These are phyloP conservation scores for Guadua angustifolia DNA, from an alignment of 176 grass and related monocot genomes.

Conservation along the genomic window DNA sequence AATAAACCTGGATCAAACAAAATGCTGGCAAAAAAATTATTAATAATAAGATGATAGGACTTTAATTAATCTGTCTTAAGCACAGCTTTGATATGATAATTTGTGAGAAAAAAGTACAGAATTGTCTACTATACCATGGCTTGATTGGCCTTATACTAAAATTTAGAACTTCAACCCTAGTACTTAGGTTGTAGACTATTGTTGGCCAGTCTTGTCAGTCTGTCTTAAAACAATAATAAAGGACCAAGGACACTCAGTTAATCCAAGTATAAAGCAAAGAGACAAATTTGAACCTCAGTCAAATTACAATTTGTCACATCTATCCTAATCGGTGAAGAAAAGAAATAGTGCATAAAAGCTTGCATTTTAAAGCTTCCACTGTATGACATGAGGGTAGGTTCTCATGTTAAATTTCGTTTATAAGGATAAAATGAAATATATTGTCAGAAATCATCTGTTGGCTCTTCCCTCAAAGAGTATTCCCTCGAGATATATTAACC, in stretches of 20 bases:
- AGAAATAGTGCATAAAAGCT: background rate
- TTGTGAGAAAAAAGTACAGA: no score
- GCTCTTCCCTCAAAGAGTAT: no score
- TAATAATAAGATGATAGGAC: constrained; percentile 7
- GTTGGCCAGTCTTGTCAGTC: no score
- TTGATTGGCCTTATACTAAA: constrained; percentile 21
- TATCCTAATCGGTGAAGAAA: background rate
- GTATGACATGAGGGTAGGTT: background rate
- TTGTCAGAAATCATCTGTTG: background rate
- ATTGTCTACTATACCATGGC: background rate
- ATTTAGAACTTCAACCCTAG: constrained; percentile 14
- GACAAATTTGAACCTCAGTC: background rate
- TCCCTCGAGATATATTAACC: background rate
- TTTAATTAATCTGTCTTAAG: background rate
- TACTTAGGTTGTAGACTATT: background rate
- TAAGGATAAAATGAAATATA: background rate
- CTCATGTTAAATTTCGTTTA: background rate
- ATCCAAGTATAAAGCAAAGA: constrained; percentile 1
- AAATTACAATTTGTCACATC: background rate
- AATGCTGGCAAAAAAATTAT: background rate
- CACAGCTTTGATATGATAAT: no score
- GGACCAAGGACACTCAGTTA: constrained; percentile 18
- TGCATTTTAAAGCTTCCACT: background rate
- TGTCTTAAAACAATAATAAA: constrained; percentile 21
- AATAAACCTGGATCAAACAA: constrained; percentile 3